A percentile compares a stretch with the other conserved stretches of the same genome.
Conservation (phyloP, 139 green algal species). For the Yamagishiella unicocca region DNA sequence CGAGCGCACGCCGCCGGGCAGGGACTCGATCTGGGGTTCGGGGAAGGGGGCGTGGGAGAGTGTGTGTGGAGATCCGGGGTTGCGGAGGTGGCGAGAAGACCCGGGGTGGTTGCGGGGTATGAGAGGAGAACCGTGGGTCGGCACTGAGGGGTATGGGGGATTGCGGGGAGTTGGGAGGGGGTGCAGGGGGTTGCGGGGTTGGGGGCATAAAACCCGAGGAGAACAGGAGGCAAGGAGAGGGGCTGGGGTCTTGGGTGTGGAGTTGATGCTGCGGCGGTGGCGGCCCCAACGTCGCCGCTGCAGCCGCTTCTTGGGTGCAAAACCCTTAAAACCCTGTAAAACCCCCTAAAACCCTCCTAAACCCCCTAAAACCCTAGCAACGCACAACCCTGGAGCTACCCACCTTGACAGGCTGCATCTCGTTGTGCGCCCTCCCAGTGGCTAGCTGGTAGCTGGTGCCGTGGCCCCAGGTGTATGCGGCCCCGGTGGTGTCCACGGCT, state of each 20-base stretch:
- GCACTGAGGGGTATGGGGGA: background rate
- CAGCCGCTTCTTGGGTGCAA: background rate
- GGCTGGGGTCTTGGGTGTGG: too few relatives aligned
- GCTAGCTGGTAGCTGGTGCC: conserved; percentile 63
- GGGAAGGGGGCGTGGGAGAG: background rate
- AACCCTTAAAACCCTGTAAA: background rate
- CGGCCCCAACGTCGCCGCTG: background rate
- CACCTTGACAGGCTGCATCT: conserved; percentile 47
- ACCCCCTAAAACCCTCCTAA: background rate
- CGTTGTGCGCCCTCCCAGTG: conserved; percentile 34
- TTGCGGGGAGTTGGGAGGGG: background rate
- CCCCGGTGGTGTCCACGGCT: conserved; percentile 44
- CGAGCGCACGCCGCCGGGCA: background rate
- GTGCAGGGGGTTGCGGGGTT: background rate
- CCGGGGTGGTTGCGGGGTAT: too few relatives aligned
- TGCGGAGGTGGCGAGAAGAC: too few relatives aligned
- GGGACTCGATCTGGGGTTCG: conserved; percentile 13
- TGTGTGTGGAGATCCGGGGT: background rate
- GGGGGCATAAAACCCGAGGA: background rate
- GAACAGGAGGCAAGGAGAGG: too few relatives aligned
- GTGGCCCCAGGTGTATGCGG: conserved; percentile 56
- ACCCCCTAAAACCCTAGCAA: too few relatives aligned
- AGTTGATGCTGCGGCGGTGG: too few relatives aligned
- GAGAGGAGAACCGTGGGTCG: background rate
- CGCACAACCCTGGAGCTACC: too few relatives aligned